Evolutionary conservation across 2,329 filamentous ascomycete species (phyloP), one percentile per base, ranked within the genome.

Genomic region (Penicillium sp.): DNA sequence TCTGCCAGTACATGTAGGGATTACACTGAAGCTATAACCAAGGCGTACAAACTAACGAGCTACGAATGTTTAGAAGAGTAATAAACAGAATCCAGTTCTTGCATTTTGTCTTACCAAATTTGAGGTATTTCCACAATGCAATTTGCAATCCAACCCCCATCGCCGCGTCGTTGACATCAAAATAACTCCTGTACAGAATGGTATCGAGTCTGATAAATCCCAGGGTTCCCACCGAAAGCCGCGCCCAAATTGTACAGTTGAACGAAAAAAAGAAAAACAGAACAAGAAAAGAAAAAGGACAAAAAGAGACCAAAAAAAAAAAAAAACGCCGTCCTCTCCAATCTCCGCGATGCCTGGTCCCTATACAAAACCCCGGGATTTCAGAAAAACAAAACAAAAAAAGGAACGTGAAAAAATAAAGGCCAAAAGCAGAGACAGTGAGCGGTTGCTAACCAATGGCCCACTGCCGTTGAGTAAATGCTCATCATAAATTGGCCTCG

Each of bases 161-260:
- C 13, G 56, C 49, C 52, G 51, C 58, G 48, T 53, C n/a, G 20
- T 51, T 51, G 38, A 57, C 44, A 54, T 59, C 53, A 59, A 59
- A 64, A 65, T 29, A 69, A 67, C 61, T 64, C 66, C 67, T 67
- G 59, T 67, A 66, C 65, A 69, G 64, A 69, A 70, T 73, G 70
- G 70, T 72, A 72, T 72, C 64, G 66, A 70, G 65, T 72, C 58
- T 65, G 65, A 61, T 49, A 53, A 65, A 67, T 59, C 57, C 61
- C 60, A 55, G 42, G 20, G 42, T 53, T 55, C 59, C 59, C 54
- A 54, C 54, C 58, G 50, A 61, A 59, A 53, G 58, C 59, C 47
- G 54, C 61, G 64, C 63, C 60, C 60, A 66, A 64, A 63, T 59
- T 62, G 61, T 66, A 67, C 61, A 66, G 56, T 60, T 24, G 42